These are phyloP conservation scores for Myxozyma kluyveri DNA, from an alignment of 805 yeast species.

Conservation along the genomic window DNA sequence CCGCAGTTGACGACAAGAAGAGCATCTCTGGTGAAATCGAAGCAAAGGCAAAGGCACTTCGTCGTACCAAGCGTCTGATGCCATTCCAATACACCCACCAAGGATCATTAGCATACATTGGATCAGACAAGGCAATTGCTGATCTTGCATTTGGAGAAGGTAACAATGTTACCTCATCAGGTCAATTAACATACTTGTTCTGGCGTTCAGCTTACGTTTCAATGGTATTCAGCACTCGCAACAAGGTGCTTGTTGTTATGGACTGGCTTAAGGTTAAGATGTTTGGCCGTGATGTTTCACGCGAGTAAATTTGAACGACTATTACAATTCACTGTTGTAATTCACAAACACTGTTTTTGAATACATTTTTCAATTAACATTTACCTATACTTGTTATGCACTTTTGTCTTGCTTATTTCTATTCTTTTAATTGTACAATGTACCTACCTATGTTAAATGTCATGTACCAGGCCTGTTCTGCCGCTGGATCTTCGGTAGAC, in stretches of 20 bases:
- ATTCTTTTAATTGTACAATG: background rate
- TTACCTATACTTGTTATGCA: background rate
- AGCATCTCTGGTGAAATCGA: constrained; percentile 48
- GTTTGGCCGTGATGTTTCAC: constrained; percentile 91
- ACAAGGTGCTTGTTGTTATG: constrained; percentile 76
- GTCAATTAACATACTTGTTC: constrained; percentile 81
- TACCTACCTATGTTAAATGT: too few relatives aligned
- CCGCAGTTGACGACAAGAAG: constrained; percentile 37
- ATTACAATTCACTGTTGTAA: background rate
- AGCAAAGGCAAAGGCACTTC: constrained; percentile 43
- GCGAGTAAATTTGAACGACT: constrained; percentile 57
- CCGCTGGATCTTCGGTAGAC: too few relatives aligned
- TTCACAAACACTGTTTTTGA: background rate
- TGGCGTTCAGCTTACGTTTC: constrained; percentile 93
- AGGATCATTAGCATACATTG: constrained; percentile 93
- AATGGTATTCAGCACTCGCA: constrained; percentile 87
- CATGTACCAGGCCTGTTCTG: too few relatives aligned
- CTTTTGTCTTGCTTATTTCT: background rate
- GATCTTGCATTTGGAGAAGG: constrained; percentile 67
- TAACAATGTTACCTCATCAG: constrained; percentile 77
- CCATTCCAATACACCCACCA: constrained; percentile 81
- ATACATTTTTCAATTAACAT: background rate
- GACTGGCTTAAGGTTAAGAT: constrained; percentile 88
- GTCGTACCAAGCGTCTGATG: constrained; percentile 39
- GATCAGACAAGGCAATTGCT: constrained; percentile 88